phyloP scores from a whole-genome alignment of 495 filamentous ascomycete species.

The Talaromyces adpressus region DNA sequence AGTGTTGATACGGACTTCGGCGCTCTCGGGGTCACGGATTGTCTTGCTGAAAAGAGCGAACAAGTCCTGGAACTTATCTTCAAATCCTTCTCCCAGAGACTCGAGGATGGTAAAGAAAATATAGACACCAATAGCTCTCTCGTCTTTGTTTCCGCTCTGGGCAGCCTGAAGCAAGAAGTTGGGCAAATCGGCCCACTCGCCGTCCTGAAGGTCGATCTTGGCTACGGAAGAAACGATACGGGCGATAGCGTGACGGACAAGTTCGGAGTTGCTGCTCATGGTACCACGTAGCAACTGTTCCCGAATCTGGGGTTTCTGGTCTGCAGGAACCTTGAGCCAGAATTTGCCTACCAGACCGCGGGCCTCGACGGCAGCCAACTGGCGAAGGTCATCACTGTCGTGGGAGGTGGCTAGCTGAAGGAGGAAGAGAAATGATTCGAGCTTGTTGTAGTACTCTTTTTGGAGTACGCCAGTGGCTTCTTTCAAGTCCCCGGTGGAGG shows the following conservation, averaged over 20 bases:
- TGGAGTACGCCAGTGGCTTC: slow-evolving; percentile 82
- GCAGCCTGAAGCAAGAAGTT: slow-evolving; percentile 67
- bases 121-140: slow-evolving; percentile 87
- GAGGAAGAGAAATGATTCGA: slow-evolving; percentile 72
- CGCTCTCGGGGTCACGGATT: slow-evolving; percentile 83
- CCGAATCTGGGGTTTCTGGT: slow-evolving; percentile 70
- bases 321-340: slow-evolving; percentile 58
- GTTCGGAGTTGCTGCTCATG: slow-evolving; percentile 62
- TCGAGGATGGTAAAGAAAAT: slow-evolving; percentile 90
- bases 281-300: slow-evolving; percentile 76
- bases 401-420: slow-evolving; percentile 78
- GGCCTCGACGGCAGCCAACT: slow-evolving; percentile 85
- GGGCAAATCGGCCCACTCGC: slow-evolving; percentile 79
- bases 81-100: slow-evolving; percentile 69
- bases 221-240: slow-evolving; percentile 84
- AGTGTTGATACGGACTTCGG: slow-evolving; percentile 89
- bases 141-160: slow-evolving; percentile 58
- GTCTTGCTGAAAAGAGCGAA: slow-evolving; percentile 81
- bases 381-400: slow-evolving; percentile 62
- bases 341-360: slow-evolving; percentile 76
- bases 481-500: slow-evolving; percentile 58
- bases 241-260: slow-evolving; percentile 79
- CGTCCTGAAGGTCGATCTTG: slow-evolving; percentile 75
- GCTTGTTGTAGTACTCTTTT: slow-evolving; percentile 83
- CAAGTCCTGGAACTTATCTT: slow-evolving; percentile 67